Evolutionary conservation across 441 rosid species (phyloP).

Genomic region (Erodium trifolium): DNA sequence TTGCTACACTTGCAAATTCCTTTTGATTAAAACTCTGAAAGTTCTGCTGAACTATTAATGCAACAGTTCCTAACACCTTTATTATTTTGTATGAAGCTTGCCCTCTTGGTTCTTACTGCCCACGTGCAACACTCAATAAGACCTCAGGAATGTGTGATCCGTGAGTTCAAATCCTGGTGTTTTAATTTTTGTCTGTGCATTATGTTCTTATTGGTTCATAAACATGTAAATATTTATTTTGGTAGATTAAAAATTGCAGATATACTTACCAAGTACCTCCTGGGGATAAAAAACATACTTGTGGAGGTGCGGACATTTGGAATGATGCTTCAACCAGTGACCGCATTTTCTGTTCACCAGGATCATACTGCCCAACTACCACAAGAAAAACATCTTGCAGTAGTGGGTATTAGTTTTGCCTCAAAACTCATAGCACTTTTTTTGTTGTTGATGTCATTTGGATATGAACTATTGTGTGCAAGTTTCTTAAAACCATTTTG

Average conservation of each 20-base stretch:
- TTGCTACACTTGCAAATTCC: not conserved
- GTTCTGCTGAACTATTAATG: not conserved
- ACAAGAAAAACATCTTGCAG: slow-evolving; percentile 41
- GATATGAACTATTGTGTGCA: slow-evolving; percentile 7
- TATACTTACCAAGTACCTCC: slow-evolving; percentile 72
- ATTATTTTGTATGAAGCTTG: slow-evolving; percentile 34
- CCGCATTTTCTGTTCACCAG: slow-evolving; percentile 74
- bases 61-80: not conserved
- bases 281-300: slow-evolving; percentile 56
- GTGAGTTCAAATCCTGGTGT: slow-evolving; percentile 32
- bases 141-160: slow-evolving; percentile 55
- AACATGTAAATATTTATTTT: slow-evolving; percentile 1
- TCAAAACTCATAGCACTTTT: slow-evolving; percentile 20
- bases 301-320: slow-evolving; percentile 96
- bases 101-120: slow-evolving; percentile 58
- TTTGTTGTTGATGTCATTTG: not conserved
- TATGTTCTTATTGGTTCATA: not conserved
- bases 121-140: slow-evolving; percentile 48
- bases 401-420: slow-evolving; percentile 58
- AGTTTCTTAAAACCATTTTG: slow-evolving; percentile 6
- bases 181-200: slow-evolving; percentile 11
- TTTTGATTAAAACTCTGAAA: not conserved
- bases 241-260: slow-evolving; percentile 33
- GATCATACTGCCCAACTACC: slow-evolving; percentile 84
- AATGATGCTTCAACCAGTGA: slow-evolving; percentile 49